These are phyloP conservation scores for Alternaria ventricosa DNA, from an alignment of 2,329 filamentous ascomycete species.

Conservation along the genomic window DNA sequence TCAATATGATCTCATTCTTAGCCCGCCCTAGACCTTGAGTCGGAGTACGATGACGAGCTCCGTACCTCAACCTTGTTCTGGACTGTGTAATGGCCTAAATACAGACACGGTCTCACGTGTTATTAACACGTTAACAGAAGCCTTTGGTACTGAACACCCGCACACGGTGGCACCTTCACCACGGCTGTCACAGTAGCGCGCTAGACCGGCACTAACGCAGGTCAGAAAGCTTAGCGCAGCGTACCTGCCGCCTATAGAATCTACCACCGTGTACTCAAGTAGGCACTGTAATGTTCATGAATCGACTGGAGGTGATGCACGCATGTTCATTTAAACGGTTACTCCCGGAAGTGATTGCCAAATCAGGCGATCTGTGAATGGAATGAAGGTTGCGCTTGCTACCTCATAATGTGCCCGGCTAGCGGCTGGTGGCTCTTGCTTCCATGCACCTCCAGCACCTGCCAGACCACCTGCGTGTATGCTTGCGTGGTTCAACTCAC, in stretches of 20 bases:
- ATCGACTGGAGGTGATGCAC: background rate
- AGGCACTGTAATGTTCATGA: background rate
- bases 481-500: background rate
- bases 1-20: background rate
- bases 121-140: background rate
- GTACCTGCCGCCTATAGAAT: background rate
- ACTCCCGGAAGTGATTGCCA: background rate
- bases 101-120: background rate
- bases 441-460: background rate
- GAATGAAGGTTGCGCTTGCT: background rate
- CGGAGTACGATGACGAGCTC: background rate
- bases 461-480: background rate
- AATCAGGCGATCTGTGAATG: background rate
- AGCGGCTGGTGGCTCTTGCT: background rate
- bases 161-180: background rate
- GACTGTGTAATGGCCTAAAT: background rate
- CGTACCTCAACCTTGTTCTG: background rate
- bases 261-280: background rate
- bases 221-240: background rate
- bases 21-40: no score
- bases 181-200: background rate
- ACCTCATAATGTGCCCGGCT: background rate
- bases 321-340: background rate
- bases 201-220: background rate
- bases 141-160: background rate